Base-by-base conservation (phyloP, 2,329 filamentous ascomycete species). In the Dryadomyces sulphureus region DNA sequence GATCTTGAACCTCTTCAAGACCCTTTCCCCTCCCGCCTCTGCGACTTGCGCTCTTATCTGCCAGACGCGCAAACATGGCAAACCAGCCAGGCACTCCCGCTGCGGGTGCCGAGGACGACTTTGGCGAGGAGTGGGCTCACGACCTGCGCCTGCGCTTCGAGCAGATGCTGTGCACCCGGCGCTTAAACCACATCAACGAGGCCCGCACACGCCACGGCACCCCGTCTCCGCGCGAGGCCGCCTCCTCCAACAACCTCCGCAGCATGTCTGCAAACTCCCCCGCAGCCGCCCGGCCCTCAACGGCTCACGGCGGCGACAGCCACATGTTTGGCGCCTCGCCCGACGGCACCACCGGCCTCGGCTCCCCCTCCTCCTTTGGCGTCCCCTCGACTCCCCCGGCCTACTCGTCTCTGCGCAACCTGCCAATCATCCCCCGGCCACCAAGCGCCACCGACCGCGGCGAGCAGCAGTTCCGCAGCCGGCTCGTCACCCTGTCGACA, bases 131-230 rank as follows among this genome's bases (percentile, higher is more conserved):
- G 57, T 85, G 81, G 79, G 86, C 88, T 22, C 73, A 77, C 56
- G 84, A 88, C 49, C 68, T 96, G 56, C 81, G 84, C 44, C 68
- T 82, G 56, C 83, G 87, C 58, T 95, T 95, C 62, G 86, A 94
- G 60, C 82, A 88, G 53, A 69, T 94, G 50, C 72, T 96, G 58
- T 82, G 85, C 61, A 87, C 84, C 48, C 89, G 85, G 68, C 78
- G 88, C 62, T 79, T 94, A 70, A 89, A 86, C 60, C 84, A 89
- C 52, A 72, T 95, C 43, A 79, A 82, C 55, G 75, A 79, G 54
- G 77, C 79, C 30, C 70, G 73, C 50, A 72, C 76, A 30, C 68
- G 71, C 27, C 72, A 70, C 35, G 67, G 70, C 43, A 81, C 81
- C 32, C 81, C 70, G 36, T 67, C 68, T 53, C 66, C 68, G 48